Conservation (phyloP, 2,329 filamentous ascomycete species). For the Fusarium pseudocircinatum region DNA sequence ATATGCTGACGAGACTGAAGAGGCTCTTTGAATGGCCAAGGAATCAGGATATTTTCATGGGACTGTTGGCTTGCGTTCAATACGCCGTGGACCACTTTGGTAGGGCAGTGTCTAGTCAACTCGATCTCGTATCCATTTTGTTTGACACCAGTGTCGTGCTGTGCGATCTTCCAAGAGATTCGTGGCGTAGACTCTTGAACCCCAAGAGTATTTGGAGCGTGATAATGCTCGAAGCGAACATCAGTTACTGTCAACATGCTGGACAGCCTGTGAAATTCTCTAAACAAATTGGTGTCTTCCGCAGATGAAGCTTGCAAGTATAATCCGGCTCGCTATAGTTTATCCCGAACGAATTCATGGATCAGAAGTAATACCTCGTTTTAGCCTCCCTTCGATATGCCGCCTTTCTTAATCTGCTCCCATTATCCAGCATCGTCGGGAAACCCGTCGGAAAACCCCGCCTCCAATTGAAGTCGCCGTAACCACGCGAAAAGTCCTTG, state of each 20-base stretch:
- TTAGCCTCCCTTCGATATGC: background rate
- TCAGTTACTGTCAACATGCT: background rate
- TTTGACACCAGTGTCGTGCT: background rate
- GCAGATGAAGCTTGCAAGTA: background rate
- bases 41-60: background rate
- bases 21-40: slow-evolving; percentile 12
- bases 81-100: background rate
- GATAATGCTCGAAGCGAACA: slow-evolving; percentile 21
- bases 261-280: background rate
- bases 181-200: slow-evolving; percentile 5
- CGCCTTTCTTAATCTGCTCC: no score
- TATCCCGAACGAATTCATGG: background rate
- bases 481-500: background rate
- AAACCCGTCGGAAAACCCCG: background rate
- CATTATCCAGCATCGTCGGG: background rate
- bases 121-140: slow-evolving; percentile 27
- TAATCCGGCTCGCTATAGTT: background rate
- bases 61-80: background rate
- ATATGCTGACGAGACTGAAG: slow-evolving; percentile 14
- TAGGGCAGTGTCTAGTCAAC: background rate
- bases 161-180: slow-evolving; percentile 22
- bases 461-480: background rate
- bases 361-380: background rate
- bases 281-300: background rate
- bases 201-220: slow-evolving; percentile 1